Percentiles rank a stretch among this genome's conserved stretches.
Conservation (phyloP, 306 rosid genomes). For the Malus asiatica region DNA sequence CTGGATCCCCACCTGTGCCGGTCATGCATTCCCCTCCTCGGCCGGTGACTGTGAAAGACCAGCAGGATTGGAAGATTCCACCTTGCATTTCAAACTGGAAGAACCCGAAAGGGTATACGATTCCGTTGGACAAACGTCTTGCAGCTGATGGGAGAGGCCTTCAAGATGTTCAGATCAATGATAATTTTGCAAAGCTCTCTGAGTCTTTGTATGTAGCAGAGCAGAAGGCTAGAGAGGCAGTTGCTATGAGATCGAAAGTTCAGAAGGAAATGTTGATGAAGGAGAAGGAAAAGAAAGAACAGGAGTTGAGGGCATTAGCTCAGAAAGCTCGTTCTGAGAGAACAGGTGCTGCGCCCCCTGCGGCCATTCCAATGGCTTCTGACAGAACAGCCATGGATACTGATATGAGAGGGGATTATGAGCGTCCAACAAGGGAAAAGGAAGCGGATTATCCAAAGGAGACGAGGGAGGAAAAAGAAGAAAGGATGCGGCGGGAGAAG, state of each 20-base stretch:
- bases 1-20: conserved; percentile 85
- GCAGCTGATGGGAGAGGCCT: conserved; percentile 89
- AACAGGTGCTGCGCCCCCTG: conserved; percentile 56
- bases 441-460: conserved; percentile 56
- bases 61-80: conserved; percentile 92
- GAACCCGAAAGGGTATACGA: conserved; percentile 88
- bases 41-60: conserved; percentile 85
- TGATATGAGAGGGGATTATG: conserved; percentile 51
- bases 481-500: conserved; percentile 58
- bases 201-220: conserved; percentile 81
- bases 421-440: conserved; percentile 36
- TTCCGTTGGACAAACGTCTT: conserved; percentile 86
- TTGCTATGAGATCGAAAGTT: conserved; percentile 84
- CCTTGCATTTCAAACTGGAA: conserved; percentile 94
- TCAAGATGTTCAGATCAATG: conserved; percentile 83
- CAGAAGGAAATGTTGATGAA: conserved; percentile 80
- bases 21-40: conserved; percentile 92
- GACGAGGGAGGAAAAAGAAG: conserved; percentile 65
- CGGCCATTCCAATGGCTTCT: conserved; percentile 30
- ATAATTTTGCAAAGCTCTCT: conserved; percentile 76
- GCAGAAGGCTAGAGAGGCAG: conserved; percentile 93
- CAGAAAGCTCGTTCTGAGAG: conserved; percentile 80
- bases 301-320: conserved; percentile 71
- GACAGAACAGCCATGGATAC: conserved; percentile 43
- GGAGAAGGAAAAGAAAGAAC: conserved; percentile 83